Evolutionary conservation across 129 eudicot species (phyloP).

Genomic region (Smallanthus sonchifolius): DNA sequence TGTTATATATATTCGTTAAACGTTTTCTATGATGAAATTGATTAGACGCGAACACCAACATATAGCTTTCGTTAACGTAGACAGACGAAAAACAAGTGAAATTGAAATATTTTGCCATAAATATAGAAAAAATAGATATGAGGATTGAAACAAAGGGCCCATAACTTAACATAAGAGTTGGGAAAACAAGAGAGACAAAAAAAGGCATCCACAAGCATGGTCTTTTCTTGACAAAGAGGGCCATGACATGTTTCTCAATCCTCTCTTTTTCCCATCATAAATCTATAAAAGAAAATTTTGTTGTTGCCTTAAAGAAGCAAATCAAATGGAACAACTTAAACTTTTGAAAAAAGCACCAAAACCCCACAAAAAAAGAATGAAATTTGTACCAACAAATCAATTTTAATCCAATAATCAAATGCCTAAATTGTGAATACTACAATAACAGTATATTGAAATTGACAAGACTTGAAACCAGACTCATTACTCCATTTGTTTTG

Average conservation of each 20-base stretch:
- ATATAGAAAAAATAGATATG: conserved; percentile 6
- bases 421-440: not conserved
- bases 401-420: not conserved
- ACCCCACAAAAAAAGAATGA: conserved; percentile 37
- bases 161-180: conserved; percentile 24
- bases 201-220: conserved; percentile 40
- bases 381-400: conserved; percentile 27
- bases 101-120: conserved; percentile 11
- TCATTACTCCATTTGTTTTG: conserved; percentile 1
- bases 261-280: conserved; percentile 16
- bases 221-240: conserved; percentile 36
- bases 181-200: conserved; percentile 37
- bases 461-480: not conserved
- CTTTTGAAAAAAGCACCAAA: conserved; percentile 28
- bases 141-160: conserved; percentile 29
- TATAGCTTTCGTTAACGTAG: not conserved
- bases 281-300: conserved; percentile 17
- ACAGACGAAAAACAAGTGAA: conserved; percentile 7
- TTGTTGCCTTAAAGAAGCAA: conserved; percentile 31
- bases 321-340: conserved; percentile 25
- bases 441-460: not conserved
- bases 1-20: not conserved
- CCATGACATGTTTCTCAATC: conserved; percentile 29
- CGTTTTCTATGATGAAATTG: not conserved
- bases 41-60: not conserved